phyloP scores from a whole-genome alignment of 2,329 filamentous ascomycete genomes.

The Hypoxylon sp. region DNA sequence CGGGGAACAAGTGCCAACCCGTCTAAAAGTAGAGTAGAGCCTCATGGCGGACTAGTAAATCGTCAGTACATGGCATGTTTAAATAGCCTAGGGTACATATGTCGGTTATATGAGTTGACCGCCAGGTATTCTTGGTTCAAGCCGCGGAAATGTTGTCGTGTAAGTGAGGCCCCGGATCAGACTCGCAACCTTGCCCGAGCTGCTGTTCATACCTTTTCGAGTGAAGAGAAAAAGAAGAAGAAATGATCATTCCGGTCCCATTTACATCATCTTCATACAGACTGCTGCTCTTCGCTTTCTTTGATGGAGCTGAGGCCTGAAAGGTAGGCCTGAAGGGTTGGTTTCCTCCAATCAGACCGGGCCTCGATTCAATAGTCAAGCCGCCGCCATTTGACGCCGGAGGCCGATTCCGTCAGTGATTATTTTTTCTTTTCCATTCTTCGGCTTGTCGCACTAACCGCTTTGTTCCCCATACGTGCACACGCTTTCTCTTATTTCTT shows the following conservation, averaged over 20 bases:
- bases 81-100: no score
- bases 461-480: conserved; percentile 23
- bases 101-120: no score
- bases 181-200: conserved; percentile 3
- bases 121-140: no score
- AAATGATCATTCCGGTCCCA: conserved; percentile 26
- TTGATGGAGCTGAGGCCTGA: conserved; percentile 36
- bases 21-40: conserved; percentile 24
- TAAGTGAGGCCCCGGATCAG: conserved; percentile 5
- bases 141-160: conserved; percentile 3
- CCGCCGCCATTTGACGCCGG: conserved; percentile 39
- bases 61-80: no score
- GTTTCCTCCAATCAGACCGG: conserved; percentile 38
- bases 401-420: conserved; percentile 35
- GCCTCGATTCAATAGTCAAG: conserved; percentile 25
- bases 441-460: conserved; percentile 5
- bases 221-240: conserved; percentile 19
- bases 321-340: conserved; percentile 22
- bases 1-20: conserved; percentile 15
- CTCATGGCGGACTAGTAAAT: conserved; percentile 26
- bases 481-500: background rate
- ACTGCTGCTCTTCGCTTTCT: conserved; percentile 41
- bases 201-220: conserved; percentile 17
- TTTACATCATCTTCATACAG: conserved; percentile 41
- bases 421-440: conserved; percentile 20